These are phyloP conservation scores for Paraurostyla sp. DNA, from an alignment of 73 alveolate genomes.

Conservation along the genomic window DNA sequence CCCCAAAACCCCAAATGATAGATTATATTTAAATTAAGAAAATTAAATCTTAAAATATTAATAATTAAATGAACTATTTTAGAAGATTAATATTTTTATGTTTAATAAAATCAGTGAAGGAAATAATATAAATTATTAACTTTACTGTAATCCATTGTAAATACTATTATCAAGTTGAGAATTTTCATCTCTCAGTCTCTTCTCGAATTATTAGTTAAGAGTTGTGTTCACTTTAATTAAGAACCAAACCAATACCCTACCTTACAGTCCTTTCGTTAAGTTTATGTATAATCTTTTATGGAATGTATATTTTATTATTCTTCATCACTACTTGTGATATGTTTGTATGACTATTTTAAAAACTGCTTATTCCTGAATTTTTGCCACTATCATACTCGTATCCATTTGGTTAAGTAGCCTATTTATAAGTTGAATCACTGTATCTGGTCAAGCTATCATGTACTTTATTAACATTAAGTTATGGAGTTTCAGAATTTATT, in stretches of 20 bases:
- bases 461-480: neutral
- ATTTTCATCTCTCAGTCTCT: too few relatives aligned
- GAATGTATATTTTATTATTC: constrained; percentile 9
- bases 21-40: too few relatives aligned
- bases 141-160: too few relatives aligned
- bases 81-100: too few relatives aligned
- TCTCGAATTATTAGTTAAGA: neutral
- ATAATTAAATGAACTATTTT: too few relatives aligned
- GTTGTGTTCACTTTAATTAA: neutral
- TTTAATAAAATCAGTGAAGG: too few relatives aligned
- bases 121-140: too few relatives aligned
- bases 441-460: neutral
- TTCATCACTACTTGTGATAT: neutral
- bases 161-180: too few relatives aligned
- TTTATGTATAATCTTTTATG: neutral
- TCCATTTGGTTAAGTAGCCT: neutral
- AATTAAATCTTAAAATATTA: too few relatives aligned
- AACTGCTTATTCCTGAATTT: neutral
- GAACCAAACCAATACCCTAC: too few relatives aligned
- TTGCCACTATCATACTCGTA: neutral
- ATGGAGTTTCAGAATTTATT: constrained; percentile 4
- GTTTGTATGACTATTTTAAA: neutral
- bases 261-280: constrained; percentile 3
- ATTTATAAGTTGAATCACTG: neutral
- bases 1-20: too few relatives aligned